These are phyloP conservation scores for Blepharisma undulans DNA, from an alignment of 169 alveolate species.

Conservation along the genomic window DNA sequence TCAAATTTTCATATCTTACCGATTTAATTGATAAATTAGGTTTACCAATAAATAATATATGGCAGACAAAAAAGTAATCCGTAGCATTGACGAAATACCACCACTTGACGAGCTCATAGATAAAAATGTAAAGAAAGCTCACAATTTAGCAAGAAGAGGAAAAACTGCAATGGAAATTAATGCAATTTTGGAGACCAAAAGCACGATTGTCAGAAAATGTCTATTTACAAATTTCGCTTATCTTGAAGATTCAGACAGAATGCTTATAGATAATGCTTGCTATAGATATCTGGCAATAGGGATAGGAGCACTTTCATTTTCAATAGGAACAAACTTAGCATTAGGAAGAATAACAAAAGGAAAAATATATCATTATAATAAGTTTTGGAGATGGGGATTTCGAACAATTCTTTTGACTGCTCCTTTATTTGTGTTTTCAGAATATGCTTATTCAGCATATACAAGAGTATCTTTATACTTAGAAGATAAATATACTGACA, in stretches of 20 bases:
- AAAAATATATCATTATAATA: not conserved
- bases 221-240: not conserved
- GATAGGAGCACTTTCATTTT: not conserved
- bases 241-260: not conserved
- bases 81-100: not conserved
- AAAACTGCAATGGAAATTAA: not conserved
- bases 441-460: conserved; percentile 19
- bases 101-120: not conserved
- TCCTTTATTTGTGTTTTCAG: not conserved
- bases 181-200: not conserved
- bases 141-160: not conserved
- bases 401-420: not conserved
- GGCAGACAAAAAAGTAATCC: not conserved
- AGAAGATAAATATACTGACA: conserved; percentile 32
- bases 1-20: too few species aligned
- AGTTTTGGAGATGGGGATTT: not conserved
- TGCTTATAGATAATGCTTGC: not conserved
- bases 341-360: not conserved
- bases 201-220: not conserved
- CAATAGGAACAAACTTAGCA: not conserved
- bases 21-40: too few species aligned
- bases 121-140: not conserved
- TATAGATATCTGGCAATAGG: not conserved
- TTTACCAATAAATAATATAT: too few species aligned
- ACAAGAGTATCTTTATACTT: conserved; percentile 25